phyloP scores from a whole-genome alignment of 768 basidiomycete genomes.

The Kwoniella dejecticola region DNA sequence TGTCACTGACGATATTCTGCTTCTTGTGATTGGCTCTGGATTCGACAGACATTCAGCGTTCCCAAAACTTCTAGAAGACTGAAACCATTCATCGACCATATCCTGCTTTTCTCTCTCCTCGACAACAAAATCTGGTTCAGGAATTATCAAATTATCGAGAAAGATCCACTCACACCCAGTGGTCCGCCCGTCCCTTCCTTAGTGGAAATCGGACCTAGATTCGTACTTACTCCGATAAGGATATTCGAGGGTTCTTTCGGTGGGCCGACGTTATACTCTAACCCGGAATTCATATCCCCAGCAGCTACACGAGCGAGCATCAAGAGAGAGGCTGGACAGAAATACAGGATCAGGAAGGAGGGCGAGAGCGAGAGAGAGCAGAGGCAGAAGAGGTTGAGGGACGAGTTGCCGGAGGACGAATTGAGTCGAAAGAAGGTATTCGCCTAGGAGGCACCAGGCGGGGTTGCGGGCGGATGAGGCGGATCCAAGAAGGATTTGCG shows the following conservation, averaged over 20 bases:
- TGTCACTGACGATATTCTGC: too few species aligned
- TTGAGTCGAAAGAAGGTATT: constrained; percentile 88
- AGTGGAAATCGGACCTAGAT: constrained; percentile 94
- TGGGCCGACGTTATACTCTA: constrained; percentile 92
- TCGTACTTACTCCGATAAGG: constrained; percentile 93
- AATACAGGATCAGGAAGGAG: constrained; percentile 79
- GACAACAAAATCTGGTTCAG: constrained; percentile 99
- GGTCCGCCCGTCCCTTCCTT: constrained; percentile 83
- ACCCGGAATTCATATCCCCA: constrained; percentile 93
- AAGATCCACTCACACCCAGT: constrained; percentile 84
- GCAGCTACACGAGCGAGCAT: constrained; percentile 71
- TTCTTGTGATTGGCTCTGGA: not conserved
- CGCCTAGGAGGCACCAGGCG: too few species aligned
- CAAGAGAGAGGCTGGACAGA: constrained; percentile 73
- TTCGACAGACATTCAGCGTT: constrained; percentile 93
- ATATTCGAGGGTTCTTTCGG: constrained; percentile 98
- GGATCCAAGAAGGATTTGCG: too few species aligned
- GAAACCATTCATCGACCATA: constrained; percentile 97
- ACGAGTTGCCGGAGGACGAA: constrained; percentile 67
- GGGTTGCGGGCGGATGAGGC: too few species aligned
- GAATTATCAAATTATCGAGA: constrained; percentile 97
- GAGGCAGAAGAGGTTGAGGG: constrained; percentile 67
- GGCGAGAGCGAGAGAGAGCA: constrained; percentile 68
- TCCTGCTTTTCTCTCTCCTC: constrained; percentile 91
- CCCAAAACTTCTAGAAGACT: constrained; percentile 85